Conservation (phyloP, 2,329 filamentous ascomycete species). For the Exophiala lecanii-corni region DNA sequence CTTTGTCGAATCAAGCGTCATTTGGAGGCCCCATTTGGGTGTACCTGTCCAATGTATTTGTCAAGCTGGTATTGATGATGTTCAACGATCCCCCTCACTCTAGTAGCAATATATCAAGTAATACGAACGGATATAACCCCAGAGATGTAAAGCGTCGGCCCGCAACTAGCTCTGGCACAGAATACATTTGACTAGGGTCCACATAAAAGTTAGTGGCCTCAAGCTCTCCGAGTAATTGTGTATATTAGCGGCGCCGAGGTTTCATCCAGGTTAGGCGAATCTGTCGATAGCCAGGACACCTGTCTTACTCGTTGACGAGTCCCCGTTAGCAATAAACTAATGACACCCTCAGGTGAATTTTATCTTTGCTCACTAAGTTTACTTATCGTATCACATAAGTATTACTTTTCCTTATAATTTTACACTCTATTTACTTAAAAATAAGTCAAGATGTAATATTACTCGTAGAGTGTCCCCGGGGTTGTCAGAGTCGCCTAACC, state of each 20-base stretch:
- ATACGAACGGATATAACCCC: conserved; percentile 6
- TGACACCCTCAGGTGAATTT: conserved; percentile 6
- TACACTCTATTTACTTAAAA: conserved; percentile 4
- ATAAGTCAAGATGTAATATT: conserved; percentile 6
- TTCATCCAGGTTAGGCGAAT: conserved; percentile 5
- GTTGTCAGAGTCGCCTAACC: conserved; percentile 4
- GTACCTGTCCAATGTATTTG: conserved; percentile 6
- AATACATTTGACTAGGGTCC: conserved; percentile 4
- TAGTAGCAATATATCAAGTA: conserved; percentile 6
- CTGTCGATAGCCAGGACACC: conserved; percentile 3
- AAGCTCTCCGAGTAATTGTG: conserved; percentile 5
- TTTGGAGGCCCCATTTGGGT: conserved; percentile 3
- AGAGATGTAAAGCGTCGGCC: conserved; percentile 4
- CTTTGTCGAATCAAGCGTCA: conserved; percentile 6
- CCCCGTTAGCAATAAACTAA: conserved; percentile 5
- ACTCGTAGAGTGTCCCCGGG: conserved; percentile 4
- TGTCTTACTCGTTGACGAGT: conserved; percentile 6
- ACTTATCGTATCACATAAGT: conserved; percentile 6
- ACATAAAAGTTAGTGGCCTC: conserved; percentile 6
- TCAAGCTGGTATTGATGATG: conserved; percentile 6
- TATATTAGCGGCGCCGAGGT: conserved; percentile 5
- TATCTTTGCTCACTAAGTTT: conserved; percentile 6
- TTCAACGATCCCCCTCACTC: conserved; percentile 5
- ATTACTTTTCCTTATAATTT: conserved; percentile 7
- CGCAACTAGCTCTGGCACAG: conserved; percentile 5